Conservation (phyloP, 2,329 filamentous ascomycete species). For the Juglanconis juglandina region DNA sequence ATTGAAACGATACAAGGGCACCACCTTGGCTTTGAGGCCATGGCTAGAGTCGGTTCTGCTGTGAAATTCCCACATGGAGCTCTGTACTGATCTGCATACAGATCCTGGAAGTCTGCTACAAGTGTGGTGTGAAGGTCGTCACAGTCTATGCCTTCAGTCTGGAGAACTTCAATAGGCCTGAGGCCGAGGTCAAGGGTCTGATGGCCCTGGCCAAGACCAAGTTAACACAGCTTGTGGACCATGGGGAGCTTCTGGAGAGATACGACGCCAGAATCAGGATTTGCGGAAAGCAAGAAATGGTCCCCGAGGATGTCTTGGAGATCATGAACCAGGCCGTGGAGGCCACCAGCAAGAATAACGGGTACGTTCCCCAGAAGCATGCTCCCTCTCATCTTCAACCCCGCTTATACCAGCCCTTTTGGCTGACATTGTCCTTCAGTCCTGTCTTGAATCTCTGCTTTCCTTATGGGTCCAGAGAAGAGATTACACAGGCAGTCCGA, state of each 20-base stretch:
- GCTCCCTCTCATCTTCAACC: neutral
- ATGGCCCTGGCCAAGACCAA: slow-evolving; percentile 99
- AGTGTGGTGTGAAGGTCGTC: slow-evolving; percentile 91
- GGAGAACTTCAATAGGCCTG: slow-evolving; percentile 96
- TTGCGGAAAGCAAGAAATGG: slow-evolving; percentile 76
- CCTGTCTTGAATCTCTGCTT: slow-evolving; percentile 87
- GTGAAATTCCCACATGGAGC: slow-evolving; percentile 1
- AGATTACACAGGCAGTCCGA: slow-evolving; percentile 87
- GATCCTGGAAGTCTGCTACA: slow-evolving; percentile 98
- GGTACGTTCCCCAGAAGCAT: slow-evolving; percentile 43
- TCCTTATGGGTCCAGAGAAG: slow-evolving; percentile 91
- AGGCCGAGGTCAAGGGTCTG: slow-evolving; percentile 91
- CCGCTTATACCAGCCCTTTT: neutral
- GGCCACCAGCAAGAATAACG: slow-evolving; percentile 81
- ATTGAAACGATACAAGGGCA: slow-evolving; percentile 98
- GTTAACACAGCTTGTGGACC: slow-evolving; percentile 83
- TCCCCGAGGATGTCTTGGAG: slow-evolving; percentile 82
- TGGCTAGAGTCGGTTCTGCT: slow-evolving; percentile 66
- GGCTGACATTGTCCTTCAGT: slow-evolving; percentile 30
- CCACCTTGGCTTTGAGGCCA: slow-evolving; percentile 89
- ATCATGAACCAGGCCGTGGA: slow-evolving; percentile 83
- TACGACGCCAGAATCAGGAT: slow-evolving; percentile 88
- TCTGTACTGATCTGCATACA: slow-evolving; percentile 28
- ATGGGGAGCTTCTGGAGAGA: slow-evolving; percentile 86
- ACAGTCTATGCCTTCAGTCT: slow-evolving; percentile 99